Conservation (phyloP, 441 rosid genomes). For the Brassica balearica region DNA sequence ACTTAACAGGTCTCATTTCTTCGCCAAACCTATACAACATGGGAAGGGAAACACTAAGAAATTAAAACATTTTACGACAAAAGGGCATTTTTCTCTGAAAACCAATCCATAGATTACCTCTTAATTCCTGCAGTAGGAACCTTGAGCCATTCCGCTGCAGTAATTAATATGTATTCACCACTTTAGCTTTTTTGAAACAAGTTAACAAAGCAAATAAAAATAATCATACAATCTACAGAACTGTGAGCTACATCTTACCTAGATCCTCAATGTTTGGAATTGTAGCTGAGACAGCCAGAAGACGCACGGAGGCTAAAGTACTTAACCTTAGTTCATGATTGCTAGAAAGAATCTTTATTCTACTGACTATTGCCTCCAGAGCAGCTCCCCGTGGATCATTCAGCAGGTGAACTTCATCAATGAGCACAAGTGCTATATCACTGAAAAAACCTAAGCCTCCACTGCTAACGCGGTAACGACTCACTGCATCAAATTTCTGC, state of each 20-base stretch:
- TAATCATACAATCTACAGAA: conserved; percentile 27
- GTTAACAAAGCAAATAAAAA: conserved; percentile 18
- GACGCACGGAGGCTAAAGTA: conserved; percentile 78
- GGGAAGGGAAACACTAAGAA: conserved; percentile 33
- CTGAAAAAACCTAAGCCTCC: conserved; percentile 98
- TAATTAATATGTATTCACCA: conserved; percentile 32
- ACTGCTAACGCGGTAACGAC: conserved; percentile 82
- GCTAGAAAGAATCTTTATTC: conserved; percentile 87
- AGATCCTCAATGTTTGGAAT: conserved; percentile 94
- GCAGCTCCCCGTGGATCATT: conserved; percentile 98
- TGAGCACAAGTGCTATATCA: conserved; percentile 86
- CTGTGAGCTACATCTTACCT: conserved; percentile 56
- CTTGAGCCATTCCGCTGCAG: conserved; percentile 95
- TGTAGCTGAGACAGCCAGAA: conserved; percentile 94
- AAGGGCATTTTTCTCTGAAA: conserved; percentile 21
- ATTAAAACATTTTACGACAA: conserved; percentile 22
- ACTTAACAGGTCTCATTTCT: conserved; percentile 99
- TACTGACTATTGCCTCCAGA: conserved; percentile 96
- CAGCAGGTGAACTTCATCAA: conserved; percentile 96
- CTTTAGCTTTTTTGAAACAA: conserved; percentile 21
- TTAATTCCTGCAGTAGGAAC: conserved; percentile 86
- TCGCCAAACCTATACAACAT: conserved; percentile 86
- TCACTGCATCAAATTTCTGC: conserved; percentile 97
- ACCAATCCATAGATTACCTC: conserved; percentile 54
- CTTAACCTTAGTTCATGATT: conserved; percentile 78